A percentile compares a stretch with the other conserved stretches of the same genome.
These are phyloP conservation scores for Abrus pulchellus DNA, from an alignment of 306 rosid species.

Conservation along the genomic window DNA sequence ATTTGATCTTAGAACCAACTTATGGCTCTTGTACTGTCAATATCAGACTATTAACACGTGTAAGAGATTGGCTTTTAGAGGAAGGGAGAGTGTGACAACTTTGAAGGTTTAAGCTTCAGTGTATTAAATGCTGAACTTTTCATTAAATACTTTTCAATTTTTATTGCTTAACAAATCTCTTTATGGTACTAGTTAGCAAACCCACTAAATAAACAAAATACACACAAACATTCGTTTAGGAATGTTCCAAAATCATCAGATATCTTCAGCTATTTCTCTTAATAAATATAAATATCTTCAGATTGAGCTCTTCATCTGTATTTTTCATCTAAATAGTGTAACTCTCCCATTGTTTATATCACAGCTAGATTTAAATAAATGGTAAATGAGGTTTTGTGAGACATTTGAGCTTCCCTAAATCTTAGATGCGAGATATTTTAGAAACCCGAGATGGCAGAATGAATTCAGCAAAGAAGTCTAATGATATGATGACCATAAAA, in stretches of 20 bases:
- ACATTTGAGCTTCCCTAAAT: neutral
- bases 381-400: neutral
- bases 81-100: neutral
- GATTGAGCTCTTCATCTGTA: conserved; percentile 1
- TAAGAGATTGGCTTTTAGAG: neutral
- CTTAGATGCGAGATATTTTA: conserved; percentile 1
- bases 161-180: too few relatives aligned
- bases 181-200: neutral
- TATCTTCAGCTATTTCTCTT: conserved; percentile 12
- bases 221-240: neutral
- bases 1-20: neutral
- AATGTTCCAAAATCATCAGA: neutral
- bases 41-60: neutral
- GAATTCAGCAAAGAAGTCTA: conserved; percentile 32
- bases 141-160: neutral
- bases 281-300: neutral
- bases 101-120: neutral
- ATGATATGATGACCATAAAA: conserved; percentile 6
- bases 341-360: neutral
- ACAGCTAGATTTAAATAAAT: neutral
- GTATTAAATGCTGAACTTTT: neutral
- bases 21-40: neutral
- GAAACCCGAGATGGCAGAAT: neutral
- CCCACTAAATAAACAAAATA: neutral
- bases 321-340: conserved; percentile 7